phyloP scores from a whole-genome alignment of 1,284 basidiomycete species.

The Singerocomus rubriflavus region DNA sequence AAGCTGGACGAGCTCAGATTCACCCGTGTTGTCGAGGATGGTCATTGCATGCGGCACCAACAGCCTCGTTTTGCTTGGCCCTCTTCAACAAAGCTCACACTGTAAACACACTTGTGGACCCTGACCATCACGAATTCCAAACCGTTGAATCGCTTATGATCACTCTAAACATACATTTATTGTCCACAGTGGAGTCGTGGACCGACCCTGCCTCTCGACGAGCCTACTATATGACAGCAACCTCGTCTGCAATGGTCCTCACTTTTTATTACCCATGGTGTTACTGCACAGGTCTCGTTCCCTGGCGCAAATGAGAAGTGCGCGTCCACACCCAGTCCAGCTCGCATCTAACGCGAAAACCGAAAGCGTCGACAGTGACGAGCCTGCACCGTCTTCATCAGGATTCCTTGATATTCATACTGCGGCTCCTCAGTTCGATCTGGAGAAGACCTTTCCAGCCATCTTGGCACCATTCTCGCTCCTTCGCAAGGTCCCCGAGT shows the following conservation, averaged over 20 bases:
- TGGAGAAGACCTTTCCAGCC: slow-evolving; percentile 33
- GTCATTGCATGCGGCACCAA: slow-evolving; percentile 25
- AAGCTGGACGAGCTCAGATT: slow-evolving; percentile 57
- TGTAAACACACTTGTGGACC: not conserved
- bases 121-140: slow-evolving; percentile 1
- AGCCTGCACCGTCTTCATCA: slow-evolving; percentile 12
- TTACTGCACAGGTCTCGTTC: slow-evolving; percentile 8
- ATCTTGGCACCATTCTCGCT: slow-evolving; percentile 28
- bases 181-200: slow-evolving; percentile 23
- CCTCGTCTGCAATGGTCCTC: not conserved
- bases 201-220: not conserved
- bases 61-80: not conserved
- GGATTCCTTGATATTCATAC: not conserved
- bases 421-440: slow-evolving; percentile 22
- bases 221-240: slow-evolving; percentile 5
- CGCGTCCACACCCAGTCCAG: not conserved
- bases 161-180: slow-evolving; percentile 4
- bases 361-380: slow-evolving; percentile 15
- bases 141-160: not conserved
- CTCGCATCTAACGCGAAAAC: slow-evolving; percentile 8
- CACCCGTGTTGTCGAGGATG: slow-evolving; percentile 42
- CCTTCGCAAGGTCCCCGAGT: slow-evolving; percentile 20
- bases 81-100: no score
- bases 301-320: slow-evolving; percentile 8
- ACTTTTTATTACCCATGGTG: slow-evolving; percentile 11